A percentile compares a stretch with the other conserved stretches of the same genome.
Evolutionary conservation across 495 filamentous ascomycete species (phyloP).

Genomic region (Bacidia gigantensis): DNA sequence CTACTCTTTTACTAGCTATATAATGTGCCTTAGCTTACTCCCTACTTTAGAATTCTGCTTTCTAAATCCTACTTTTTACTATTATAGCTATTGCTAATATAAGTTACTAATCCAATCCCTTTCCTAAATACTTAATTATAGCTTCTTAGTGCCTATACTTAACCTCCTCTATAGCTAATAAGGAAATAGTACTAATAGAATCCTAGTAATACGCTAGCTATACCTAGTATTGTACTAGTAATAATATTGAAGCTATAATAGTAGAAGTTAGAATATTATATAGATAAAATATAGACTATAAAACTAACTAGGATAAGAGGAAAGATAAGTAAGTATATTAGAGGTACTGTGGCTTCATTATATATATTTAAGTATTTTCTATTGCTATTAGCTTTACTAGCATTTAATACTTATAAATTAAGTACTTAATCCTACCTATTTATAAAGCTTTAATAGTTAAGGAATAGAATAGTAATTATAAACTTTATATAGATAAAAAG

Average conservation of each 20-base stretch:
- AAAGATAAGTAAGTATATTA: neutral
- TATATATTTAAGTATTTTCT: too few species aligned
- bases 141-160: neutral
- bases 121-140: neutral
- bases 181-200: too few species aligned
- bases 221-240: too few species aligned
- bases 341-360: neutral
- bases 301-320: neutral
- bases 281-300: neutral
- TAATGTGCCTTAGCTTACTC: neutral
- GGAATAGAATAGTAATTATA: conserved; percentile 43
- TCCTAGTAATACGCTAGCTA: too few species aligned
- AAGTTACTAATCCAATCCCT: too few species aligned
- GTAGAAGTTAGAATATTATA: neutral
- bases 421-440: neutral
- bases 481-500: conserved; percentile 51
- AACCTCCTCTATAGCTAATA: neutral
- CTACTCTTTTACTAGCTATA: neutral
- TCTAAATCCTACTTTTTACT: neutral
- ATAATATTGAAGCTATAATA: neutral
- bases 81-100: neutral
- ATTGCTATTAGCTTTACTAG: neutral
- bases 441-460: conserved; percentile 22
- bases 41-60: too few species aligned
- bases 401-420: neutral